Percentiles rank a stretch among this genome's conserved stretches.
These are phyloP conservation scores for Stevia rebaudiana DNA, from an alignment of 140 eudicot species.

Conservation along the genomic window DNA sequence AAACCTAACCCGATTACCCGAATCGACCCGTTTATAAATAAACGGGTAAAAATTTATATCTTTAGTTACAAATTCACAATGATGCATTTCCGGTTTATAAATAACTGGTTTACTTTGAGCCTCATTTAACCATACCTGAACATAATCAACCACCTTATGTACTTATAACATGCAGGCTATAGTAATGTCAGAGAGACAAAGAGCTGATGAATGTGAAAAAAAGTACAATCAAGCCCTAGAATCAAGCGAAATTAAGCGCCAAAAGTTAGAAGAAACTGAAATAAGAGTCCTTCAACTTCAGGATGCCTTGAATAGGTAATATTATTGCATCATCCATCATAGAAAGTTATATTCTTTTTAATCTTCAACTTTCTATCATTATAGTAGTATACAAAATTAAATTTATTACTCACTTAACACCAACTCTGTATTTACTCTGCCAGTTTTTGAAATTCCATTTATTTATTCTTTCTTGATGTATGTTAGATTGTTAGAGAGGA, in stretches of 20 bases:
- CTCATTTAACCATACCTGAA: slow-evolving; percentile 1
- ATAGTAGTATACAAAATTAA: neutral
- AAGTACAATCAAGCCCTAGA: slow-evolving; percentile 52
- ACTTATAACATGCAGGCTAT: slow-evolving; percentile 35
- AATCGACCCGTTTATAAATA: neutral
- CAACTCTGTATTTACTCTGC: neutral
- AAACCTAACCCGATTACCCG: neutral
- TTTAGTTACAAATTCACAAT: neutral
- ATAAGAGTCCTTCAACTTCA: slow-evolving; percentile 70
- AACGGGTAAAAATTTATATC: neutral
- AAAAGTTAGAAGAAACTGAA: slow-evolving; percentile 86
- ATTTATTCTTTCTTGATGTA: slow-evolving; percentile 8
- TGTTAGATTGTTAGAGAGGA: neutral
- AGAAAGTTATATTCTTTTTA: neutral
- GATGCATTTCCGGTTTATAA: neutral
- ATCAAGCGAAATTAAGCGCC: slow-evolving; percentile 59
- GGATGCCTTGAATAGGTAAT: slow-evolving; percentile 77
- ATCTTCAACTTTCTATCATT: neutral
- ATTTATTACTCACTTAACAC: neutral
- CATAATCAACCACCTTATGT: too few relatives aligned
- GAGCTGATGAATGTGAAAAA: slow-evolving; percentile 75
- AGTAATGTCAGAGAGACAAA: slow-evolving; percentile 56
- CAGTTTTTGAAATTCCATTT: neutral
- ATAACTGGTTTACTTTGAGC: neutral
- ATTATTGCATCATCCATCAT: slow-evolving; percentile 16